Evolutionary conservation across 1,139 yeast genomes (phyloP).

Genomic region (Meyerozyma carpophila): DNA sequence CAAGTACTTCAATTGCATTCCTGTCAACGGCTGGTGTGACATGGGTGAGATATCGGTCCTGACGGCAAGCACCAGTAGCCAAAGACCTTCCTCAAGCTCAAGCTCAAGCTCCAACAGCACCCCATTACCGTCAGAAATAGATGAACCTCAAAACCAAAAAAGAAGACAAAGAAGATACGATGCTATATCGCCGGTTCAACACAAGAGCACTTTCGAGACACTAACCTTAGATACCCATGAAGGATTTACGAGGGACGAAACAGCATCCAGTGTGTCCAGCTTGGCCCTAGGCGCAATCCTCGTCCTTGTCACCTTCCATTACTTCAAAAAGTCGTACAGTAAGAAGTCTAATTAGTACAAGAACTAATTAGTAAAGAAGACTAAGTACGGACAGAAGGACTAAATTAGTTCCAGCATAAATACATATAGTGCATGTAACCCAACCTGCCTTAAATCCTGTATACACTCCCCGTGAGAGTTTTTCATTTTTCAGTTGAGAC

Average conservation of each 20-base stretch:
- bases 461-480: neutral
- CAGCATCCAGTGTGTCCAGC: neutral
- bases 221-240: no score
- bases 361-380: neutral
- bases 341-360: neutral
- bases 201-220: neutral
- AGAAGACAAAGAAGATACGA: neutral
- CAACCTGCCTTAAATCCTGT: neutral
- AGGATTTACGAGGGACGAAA: neutral
- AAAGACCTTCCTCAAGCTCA: neutral
- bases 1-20: constrained; percentile 66
- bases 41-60: constrained; percentile 42
- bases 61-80: neutral
- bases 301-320: neutral
- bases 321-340: neutral
- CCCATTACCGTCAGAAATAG: neutral
- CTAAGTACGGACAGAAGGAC: no score
- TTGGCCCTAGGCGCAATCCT: neutral
- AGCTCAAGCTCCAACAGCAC: neutral
- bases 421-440: no score
- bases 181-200: neutral
- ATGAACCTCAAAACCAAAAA: neutral
- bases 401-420: neutral
- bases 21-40: constrained; percentile 72
- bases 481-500: neutral